A percentile compares a stretch with the other conserved stretches of the same genome.
These are phyloP conservation scores for Phyllosticta citribraziliensis DNA, from an alignment of 2,329 filamentous ascomycete species.

Conservation along the genomic window DNA sequence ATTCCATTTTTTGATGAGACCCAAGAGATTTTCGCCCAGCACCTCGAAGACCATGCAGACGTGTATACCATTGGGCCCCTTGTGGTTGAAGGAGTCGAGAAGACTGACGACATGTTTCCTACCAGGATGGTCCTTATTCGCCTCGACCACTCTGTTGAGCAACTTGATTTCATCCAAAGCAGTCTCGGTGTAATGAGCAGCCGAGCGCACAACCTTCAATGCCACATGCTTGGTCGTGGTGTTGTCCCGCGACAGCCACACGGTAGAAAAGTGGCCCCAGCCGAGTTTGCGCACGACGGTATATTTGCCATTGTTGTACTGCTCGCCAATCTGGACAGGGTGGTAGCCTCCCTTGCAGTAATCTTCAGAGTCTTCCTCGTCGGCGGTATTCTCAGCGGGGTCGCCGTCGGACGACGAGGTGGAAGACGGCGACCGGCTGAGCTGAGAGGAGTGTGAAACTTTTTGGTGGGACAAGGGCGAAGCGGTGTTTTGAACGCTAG, in stretches of 20 bases:
- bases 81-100: slow-evolving; percentile 94
- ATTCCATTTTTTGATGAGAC: slow-evolving; percentile 97
- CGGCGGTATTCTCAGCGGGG: slow-evolving; percentile 79
- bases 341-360: slow-evolving; percentile 99
- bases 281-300: slow-evolving; percentile 92
- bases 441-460: slow-evolving; percentile 42
- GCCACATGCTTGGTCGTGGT: slow-evolving; percentile 87
- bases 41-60: slow-evolving; percentile 99
- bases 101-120: slow-evolving; percentile 92
- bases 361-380: slow-evolving; percentile 97
- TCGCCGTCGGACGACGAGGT: slow-evolving; percentile 69
- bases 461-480: slow-evolving; percentile 36
- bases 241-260: slow-evolving; percentile 79
- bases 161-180: slow-evolving; percentile 98
- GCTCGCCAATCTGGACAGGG: slow-evolving; percentile 85
- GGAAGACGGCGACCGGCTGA: slow-evolving; percentile 66
- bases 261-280: slow-evolving; percentile 99
- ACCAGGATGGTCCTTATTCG: slow-evolving; percentile 88
- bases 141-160: slow-evolving; percentile 90
- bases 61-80: slow-evolving; percentile 89
- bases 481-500: slow-evolving; percentile 40
- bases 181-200: slow-evolving; percentile 97
- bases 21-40: slow-evolving; percentile 85
- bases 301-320: slow-evolving; percentile 96
- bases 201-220: slow-evolving; percentile 93